These are phyloP conservation scores for Gremmenia infestans DNA, from an alignment of 2,329 filamentous ascomycete genomes.

Conservation along the genomic window DNA sequence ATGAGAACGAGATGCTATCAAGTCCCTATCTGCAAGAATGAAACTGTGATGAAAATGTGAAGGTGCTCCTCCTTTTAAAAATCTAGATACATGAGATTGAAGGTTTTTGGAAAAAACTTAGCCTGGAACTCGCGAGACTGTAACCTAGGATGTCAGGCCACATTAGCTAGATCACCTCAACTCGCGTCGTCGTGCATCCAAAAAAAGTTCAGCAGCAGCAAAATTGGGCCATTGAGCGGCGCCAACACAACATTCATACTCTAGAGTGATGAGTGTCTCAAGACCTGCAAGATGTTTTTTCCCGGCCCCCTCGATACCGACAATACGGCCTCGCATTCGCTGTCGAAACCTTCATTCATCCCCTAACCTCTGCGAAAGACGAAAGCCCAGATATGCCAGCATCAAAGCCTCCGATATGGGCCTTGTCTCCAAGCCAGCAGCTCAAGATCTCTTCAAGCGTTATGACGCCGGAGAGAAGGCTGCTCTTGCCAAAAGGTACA, in stretches of 20 bases:
- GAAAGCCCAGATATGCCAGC: conserved; percentile 36
- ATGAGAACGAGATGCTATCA: too few relatives aligned
- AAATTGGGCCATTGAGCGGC: conserved; percentile 22
- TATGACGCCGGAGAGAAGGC: conserved; percentile 65
- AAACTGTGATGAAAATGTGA: too few relatives aligned
- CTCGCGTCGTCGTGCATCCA: background rate
- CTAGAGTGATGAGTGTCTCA: conserved; percentile 41
- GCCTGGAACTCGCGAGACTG: too few relatives aligned
- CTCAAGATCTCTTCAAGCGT: conserved; percentile 47
- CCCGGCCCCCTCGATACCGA: conserved; percentile 40
- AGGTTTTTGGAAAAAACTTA: too few relatives aligned
- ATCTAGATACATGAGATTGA: too few relatives aligned
- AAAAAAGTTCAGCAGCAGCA: conserved; percentile 3
- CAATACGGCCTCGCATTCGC: conserved; percentile 36
- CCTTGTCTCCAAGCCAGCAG: conserved; percentile 24
- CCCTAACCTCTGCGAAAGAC: conserved; percentile 33
- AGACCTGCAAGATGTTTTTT: conserved; percentile 46
- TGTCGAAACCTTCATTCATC: conserved; percentile 46
- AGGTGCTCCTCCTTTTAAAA: too few relatives aligned
- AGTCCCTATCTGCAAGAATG: too few relatives aligned
- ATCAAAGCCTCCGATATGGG: conserved; percentile 34
- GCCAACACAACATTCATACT: conserved; percentile 14
- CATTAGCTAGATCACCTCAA: too few relatives aligned
- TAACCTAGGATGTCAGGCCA: too few relatives aligned
- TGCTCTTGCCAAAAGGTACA: conserved; percentile 63